phyloP scores from a whole-genome alignment of 23 red algal species.

The Cyanidiococcus yangmingshanensis region DNA sequence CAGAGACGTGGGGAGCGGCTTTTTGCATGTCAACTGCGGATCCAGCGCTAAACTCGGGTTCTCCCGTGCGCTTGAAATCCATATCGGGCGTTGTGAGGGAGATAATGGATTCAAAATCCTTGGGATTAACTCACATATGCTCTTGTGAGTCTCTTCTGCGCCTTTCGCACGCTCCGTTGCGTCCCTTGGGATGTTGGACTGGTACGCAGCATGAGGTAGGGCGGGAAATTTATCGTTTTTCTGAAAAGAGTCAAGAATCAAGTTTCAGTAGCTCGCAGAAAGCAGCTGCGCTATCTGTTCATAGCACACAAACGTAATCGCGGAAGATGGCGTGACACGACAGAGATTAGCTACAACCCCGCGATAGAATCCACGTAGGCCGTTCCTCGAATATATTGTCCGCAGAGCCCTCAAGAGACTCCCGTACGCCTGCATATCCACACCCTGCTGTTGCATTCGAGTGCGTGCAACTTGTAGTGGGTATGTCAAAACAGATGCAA shows the following conservation, averaged over 20 bases:
- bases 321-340: conserved; percentile 78
- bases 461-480: conserved; percentile 90
- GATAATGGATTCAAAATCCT: background rate
- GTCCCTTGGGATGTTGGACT: too few relatives aligned
- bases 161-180: too few relatives aligned
- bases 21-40: conserved; percentile 11
- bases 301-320: conserved; percentile 90
- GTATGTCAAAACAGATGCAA: conserved; percentile 76
- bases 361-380: conserved; percentile 61
- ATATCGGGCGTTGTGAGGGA: background rate
- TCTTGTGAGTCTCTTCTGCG: background rate
- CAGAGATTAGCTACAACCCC: conserved; percentile 70
- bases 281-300: conserved; percentile 64
- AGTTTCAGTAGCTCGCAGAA: background rate
- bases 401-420: conserved; percentile 28
- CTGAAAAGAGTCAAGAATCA: background rate
- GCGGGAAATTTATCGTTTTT: too few relatives aligned
- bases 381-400: conserved; percentile 39
- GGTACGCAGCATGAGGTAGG: too few relatives aligned
- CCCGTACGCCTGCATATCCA: conserved; percentile 25
- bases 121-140: background rate
- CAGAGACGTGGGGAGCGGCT: background rate
- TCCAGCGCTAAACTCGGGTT: background rate
- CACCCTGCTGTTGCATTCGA: conserved; percentile 76
- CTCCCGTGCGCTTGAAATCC: background rate